A percentile compares a stretch with the other conserved stretches of the same genome.
Conservation (phyloP, 345 rosid genomes). For the Hibiscus mutabilis region DNA sequence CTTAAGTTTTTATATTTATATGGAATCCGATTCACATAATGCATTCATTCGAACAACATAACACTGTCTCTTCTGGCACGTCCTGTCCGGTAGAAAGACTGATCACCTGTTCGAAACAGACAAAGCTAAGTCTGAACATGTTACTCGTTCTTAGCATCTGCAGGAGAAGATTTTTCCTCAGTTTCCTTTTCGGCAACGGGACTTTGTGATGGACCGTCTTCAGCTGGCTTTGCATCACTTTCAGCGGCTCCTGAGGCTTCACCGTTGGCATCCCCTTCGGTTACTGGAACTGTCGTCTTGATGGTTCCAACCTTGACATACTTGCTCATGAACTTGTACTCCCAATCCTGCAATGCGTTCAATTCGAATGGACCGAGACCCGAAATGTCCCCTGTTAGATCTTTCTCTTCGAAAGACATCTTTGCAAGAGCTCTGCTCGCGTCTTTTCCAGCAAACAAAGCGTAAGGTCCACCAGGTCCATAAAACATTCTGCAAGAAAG, state of each 20-base stretch:
- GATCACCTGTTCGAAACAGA: not conserved
- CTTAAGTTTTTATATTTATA: too few species aligned
- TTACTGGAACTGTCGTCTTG: constrained; percentile 35
- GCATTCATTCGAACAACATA: too few species aligned
- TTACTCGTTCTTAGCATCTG: constrained; percentile 32
- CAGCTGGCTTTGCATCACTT: constrained; percentile 35
- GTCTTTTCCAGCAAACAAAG: constrained; percentile 91
- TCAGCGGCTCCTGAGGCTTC: constrained; percentile 42
- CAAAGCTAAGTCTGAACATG: not conserved
- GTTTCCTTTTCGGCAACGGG: constrained; percentile 13
- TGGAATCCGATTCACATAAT: too few species aligned
- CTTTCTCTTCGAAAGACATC: constrained; percentile 96
- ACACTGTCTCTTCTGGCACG: too few species aligned
- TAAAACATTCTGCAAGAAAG: constrained; percentile 73
- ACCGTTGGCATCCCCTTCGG: constrained; percentile 34
- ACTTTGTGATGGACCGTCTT: constrained; percentile 35
- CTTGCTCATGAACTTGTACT: constrained; percentile 97
- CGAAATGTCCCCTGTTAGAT: constrained; percentile 82
- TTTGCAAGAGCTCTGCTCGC: constrained; percentile 99
- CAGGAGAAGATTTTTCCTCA: constrained; percentile 20
- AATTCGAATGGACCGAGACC: constrained; percentile 93
- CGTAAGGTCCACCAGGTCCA: constrained; percentile 98
- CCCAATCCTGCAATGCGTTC: constrained; percentile 99
- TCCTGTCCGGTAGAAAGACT: too few species aligned
- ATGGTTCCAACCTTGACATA: constrained; percentile 83